These are phyloP conservation scores for Bromus sterilis DNA, from an alignment of 176 grass and related monocot species.

Conservation along the genomic window DNA sequence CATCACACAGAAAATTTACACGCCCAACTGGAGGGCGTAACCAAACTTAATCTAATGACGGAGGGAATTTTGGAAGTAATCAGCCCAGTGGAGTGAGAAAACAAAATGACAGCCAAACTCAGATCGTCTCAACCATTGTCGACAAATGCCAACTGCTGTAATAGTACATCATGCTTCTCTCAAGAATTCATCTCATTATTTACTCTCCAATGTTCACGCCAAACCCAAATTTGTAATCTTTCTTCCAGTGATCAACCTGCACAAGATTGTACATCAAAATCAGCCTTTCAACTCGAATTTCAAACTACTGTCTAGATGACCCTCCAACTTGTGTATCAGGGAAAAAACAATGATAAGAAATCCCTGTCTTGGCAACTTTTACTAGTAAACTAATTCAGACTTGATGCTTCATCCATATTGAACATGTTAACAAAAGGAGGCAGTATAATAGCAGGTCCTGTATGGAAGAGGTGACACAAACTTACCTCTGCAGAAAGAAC, in stretches of 20 bases:
- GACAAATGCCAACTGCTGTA: slow-evolving; percentile 29
- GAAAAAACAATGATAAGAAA: neutral
- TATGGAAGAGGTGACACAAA: neutral
- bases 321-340: neutral
- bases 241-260: slow-evolving; percentile 83
- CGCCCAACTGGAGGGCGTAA: neutral
- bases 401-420: neutral
- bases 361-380: neutral
- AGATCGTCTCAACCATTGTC: neutral
- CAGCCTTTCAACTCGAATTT: neutral
- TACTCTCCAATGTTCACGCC: slow-evolving; percentile 67
- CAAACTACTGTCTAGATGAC: neutral
- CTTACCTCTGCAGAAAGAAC: slow-evolving; percentile 79
- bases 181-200: neutral
- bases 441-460: neutral
- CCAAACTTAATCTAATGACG: neutral
- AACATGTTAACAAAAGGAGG: neutral
- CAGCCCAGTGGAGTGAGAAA: neutral
- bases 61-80: neutral
- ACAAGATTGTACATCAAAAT: slow-evolving; percentile 15
- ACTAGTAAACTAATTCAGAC: neutral
- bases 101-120: slow-evolving; percentile 6
- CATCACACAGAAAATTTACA: neutral
- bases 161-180: slow-evolving; percentile 8
- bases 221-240: slow-evolving; percentile 75